Base-by-base conservation (phyloP, 768 basidiomycete genomes). In the Mycena haematopus region DNA sequence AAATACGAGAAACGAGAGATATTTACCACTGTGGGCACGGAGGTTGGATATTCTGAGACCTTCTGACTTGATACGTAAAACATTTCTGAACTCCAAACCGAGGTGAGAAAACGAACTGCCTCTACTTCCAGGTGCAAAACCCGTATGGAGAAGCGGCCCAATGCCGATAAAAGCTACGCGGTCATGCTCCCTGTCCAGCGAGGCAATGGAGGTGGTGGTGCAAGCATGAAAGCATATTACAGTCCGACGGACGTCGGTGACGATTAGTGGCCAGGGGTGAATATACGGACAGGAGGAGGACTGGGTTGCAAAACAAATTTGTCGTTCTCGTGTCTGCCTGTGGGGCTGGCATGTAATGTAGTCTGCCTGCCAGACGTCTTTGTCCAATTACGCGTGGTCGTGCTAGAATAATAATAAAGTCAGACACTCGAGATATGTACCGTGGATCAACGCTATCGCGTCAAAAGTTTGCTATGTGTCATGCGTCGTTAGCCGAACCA, bases 381-480 rank as follows among this genome's bases (percentile, higher is more conserved):
- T 27, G 44, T 64, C 45, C 11, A 51, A 59, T 59, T 64, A 56
- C 56, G 44, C 55, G 58, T 24, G 35, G 56, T 55, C 46, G 46
- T 47, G 29, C 36, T 36, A 36, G 24, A 36, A 53, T 33, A 57
- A 56, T 46, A 53, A 60, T 44, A 63, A 60, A 61, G 44, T 47
- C 58, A 63, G 55, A 57, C 65, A 52, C 63, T 52, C 40, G 44
- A 54, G 57, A 60, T 53, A 40, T 52, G 40, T 42, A 42, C 40
- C 53, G 42, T 58, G 60, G 58, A 67, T 63, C 66, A 58, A 22
- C 42, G 44, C 62, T 67, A 67, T 63, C 61, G 61, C 61, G 65
- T 63, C 66, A 63, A 63, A 58, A 65, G 62, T 56, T 38, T 63
- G 52, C 56, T 24, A 60, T 50, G 66, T 67, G 66, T 60, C 66